These are phyloP conservation scores for Fomitopsis serialis DNA, from an alignment of 768 basidiomycete species.

Conservation along the genomic window DNA sequence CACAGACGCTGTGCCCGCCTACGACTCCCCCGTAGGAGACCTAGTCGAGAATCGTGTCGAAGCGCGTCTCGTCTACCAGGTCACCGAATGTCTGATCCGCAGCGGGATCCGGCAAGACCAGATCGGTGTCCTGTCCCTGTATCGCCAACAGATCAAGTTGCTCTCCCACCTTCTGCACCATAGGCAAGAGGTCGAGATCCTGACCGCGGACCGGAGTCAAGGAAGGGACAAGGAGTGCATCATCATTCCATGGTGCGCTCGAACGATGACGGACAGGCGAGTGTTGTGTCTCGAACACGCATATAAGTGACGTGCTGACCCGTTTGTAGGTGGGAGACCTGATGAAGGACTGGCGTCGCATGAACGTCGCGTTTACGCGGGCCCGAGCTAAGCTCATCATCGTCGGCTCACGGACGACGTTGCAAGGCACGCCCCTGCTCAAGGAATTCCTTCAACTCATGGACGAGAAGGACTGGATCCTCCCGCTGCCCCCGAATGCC, in stretches of 20 bases:
- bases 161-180: slow-evolving; percentile 58
- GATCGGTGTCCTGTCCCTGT: slow-evolving; percentile 86
- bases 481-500: slow-evolving; percentile 49
- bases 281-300: slow-evolving; percentile 20
- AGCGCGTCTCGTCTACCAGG: slow-evolving; percentile 61
- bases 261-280: slow-evolving; percentile 70
- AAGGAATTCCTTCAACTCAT: slow-evolving; percentile 75
- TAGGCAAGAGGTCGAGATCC: slow-evolving; percentile 63
- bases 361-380: slow-evolving; percentile 96
- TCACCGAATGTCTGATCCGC: slow-evolving; percentile 57
- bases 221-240: slow-evolving; percentile 95
- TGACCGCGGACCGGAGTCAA: slow-evolving; percentile 92
- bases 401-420: slow-evolving; percentile 80
- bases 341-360: slow-evolving; percentile 90
- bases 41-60: slow-evolving; percentile 88
- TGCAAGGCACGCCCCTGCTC: slow-evolving; percentile 57
- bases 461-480: slow-evolving; percentile 67
- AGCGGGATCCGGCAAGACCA: slow-evolving; percentile 65
- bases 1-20: slow-evolving; percentile 77
- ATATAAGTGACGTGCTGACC: background rate
- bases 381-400: slow-evolving; percentile 88
- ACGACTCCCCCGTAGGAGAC: slow-evolving; percentile 79
- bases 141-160: slow-evolving; percentile 94
- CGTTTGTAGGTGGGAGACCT: slow-evolving; percentile 76
- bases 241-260: slow-evolving; percentile 90